Conservation (phyloP, 805 yeast species). For the Saccharomycopsis fodiens region DNA sequence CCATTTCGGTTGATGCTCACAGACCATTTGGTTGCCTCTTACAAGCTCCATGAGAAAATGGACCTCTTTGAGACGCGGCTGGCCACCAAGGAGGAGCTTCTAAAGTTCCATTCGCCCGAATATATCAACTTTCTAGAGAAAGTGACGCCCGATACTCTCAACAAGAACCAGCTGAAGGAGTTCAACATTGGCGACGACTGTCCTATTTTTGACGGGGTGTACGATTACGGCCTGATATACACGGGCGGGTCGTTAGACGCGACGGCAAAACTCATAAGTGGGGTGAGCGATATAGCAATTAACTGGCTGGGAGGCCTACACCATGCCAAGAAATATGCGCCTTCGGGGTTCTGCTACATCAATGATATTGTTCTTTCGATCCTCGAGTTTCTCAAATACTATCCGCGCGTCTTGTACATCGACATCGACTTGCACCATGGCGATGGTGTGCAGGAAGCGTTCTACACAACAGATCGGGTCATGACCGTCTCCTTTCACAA, state of each 20-base stretch:
- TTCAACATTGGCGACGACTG: slow-evolving; percentile 93
- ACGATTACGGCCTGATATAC: slow-evolving; percentile 79
- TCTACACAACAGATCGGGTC: slow-evolving; percentile 84
- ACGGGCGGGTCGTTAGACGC: slow-evolving; percentile 96
- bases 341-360: slow-evolving; percentile 91
- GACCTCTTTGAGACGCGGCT: slow-evolving; percentile 78
- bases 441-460: slow-evolving; percentile 93
- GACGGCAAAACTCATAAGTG: slow-evolving; percentile 74
- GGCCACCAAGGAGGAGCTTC: slow-evolving; percentile 75
- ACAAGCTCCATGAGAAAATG: slow-evolving; percentile 83
- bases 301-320: slow-evolving; percentile 97
- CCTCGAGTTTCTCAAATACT: slow-evolving; percentile 74
- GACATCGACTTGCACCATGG: slow-evolving; percentile 94
- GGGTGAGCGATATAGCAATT: slow-evolving; percentile 87
- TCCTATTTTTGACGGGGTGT: slow-evolving; percentile 92
- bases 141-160: slow-evolving; percentile 67
- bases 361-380: slow-evolving; percentile 91
- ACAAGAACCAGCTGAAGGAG: slow-evolving; percentile 48
- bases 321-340: slow-evolving; percentile 92
- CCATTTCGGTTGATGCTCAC: slow-evolving; percentile 92
- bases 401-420: slow-evolving; percentile 82
- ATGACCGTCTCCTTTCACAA: slow-evolving; percentile 89
- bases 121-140: slow-evolving; percentile 69
- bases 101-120: slow-evolving; percentile 81
- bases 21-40: slow-evolving; percentile 80